phyloP scores from a whole-genome alignment of 257 asterid species.

The Solanum okadae region DNA sequence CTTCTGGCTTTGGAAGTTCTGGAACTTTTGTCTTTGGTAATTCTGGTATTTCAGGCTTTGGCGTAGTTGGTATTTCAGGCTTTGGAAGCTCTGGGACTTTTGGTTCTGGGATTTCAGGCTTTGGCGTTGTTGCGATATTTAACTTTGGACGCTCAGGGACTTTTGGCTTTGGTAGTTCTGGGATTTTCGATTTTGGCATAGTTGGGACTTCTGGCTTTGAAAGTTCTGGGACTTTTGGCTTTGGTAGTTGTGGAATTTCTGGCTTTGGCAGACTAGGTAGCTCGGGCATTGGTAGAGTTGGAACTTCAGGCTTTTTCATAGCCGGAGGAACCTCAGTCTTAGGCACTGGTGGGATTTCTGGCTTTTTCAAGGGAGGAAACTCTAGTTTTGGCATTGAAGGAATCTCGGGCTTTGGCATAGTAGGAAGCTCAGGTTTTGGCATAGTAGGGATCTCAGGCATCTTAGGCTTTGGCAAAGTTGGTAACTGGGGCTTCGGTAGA shows the following conservation, averaged over 20 bases:
- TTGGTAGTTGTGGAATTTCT: background rate
- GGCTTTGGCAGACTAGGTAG: no score
- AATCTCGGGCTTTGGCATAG: conserved; percentile 1
- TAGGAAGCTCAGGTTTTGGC: conserved; percentile 7
- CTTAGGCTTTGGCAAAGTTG: conserved; percentile 5
- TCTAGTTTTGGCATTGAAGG: conserved; percentile 6
- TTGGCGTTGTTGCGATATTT: background rate
- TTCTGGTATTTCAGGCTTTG: background rate
- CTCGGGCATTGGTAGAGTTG: conserved; percentile 6
- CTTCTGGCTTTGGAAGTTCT: background rate
- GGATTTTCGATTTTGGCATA: background rate
- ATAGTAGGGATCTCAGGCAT: conserved; percentile 7
- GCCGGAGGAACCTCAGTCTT: background rate
- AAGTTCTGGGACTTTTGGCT: background rate
- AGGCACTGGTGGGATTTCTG: background rate
- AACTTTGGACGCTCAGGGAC: background rate
- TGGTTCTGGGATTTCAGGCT: background rate
- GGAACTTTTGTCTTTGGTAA: background rate
- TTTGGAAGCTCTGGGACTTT: background rate
- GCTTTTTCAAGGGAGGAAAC: background rate
- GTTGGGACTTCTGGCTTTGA: background rate
- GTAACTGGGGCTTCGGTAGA: background rate
- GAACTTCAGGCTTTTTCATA: background rate
- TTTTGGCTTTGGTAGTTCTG: background rate
- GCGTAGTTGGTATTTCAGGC: background rate